Percentiles rank a stretch among this genome's conserved stretches.
Conservation (phyloP, 164 flowering plant genomes). For the Piper longum region DNA sequence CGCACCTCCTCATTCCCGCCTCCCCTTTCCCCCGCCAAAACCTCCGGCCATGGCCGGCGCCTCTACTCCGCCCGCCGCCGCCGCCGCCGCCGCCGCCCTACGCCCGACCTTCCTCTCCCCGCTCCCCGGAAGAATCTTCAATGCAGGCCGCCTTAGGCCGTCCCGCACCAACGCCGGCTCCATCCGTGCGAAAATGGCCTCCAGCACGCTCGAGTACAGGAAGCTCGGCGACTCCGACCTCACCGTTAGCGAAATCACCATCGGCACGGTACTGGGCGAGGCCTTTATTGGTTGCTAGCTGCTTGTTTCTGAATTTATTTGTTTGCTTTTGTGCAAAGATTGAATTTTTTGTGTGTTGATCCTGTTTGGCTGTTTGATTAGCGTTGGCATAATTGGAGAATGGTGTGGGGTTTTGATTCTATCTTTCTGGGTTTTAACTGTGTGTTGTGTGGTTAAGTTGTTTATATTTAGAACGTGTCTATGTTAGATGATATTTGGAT, state of each 20-base stretch:
- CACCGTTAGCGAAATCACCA: conserved; percentile 60
- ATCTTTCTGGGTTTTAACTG: background rate
- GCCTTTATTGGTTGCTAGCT: too few species aligned
- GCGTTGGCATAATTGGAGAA: background rate
- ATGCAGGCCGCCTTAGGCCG: too few species aligned
- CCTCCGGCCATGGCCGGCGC: too few species aligned
- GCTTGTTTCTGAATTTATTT: background rate
- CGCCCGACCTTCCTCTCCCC: too few species aligned
- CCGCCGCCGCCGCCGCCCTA: too few species aligned
- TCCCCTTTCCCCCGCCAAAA: too few species aligned
- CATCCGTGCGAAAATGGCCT: conserved; percentile 19
- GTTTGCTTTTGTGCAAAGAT: background rate
- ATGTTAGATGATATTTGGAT: too few species aligned
- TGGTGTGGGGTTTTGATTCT: background rate
- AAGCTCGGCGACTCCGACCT: conserved; percentile 92
- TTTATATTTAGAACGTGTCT: too few species aligned
- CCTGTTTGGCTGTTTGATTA: background rate
- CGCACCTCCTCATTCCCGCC: too few species aligned
- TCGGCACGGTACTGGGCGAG: conserved; percentile 53
- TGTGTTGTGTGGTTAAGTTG: background rate
- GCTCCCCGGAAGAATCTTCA: too few species aligned
- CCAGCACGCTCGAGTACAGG: conserved; percentile 40
- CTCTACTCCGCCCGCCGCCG: too few species aligned
- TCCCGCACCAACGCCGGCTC: background rate
- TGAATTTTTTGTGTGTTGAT: background rate